Percentiles rank a stretch among this genome's conserved stretches.
Evolutionary conservation across 768 basidiomycete species (phyloP).

Genomic region (Pleurotus citrinopileatus): DNA sequence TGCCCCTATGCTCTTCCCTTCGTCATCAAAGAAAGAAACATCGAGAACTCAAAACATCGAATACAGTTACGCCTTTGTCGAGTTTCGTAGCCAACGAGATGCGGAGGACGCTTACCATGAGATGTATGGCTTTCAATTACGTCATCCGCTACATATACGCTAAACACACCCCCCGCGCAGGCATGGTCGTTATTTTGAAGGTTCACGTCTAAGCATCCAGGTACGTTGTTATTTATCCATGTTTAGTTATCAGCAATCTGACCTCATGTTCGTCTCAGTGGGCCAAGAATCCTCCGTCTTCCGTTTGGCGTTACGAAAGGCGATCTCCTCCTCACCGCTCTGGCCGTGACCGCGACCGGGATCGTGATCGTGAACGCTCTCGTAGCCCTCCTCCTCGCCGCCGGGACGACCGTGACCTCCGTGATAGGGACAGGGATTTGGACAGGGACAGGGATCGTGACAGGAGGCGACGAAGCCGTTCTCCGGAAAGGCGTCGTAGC

Average conservation of each 20-base stretch:
- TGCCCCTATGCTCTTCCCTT: constrained; percentile 22
- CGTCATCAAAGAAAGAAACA: constrained; percentile 29
- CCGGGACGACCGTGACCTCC: constrained; percentile 32
- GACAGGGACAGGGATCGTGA: constrained; percentile 36
- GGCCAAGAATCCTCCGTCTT: constrained; percentile 81
- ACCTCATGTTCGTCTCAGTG: constrained; percentile 44
- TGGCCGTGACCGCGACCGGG: constrained; percentile 30
- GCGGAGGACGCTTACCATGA: constrained; percentile 85
- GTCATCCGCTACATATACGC: neutral
- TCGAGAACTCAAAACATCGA: constrained; percentile 58
- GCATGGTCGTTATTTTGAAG: constrained; percentile 78
- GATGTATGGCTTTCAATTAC: constrained; percentile 51
- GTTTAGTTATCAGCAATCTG: neutral
- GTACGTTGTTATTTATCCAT: constrained; percentile 28
- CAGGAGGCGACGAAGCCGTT: constrained; percentile 47
- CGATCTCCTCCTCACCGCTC: constrained; percentile 39
- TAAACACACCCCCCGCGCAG: constrained; percentile 30
- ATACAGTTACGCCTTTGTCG: constrained; percentile 81
- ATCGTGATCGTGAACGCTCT: constrained; percentile 38
- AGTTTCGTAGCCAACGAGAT: constrained; percentile 74
- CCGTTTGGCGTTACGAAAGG: constrained; percentile 77
- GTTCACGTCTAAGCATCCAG: constrained; percentile 72
- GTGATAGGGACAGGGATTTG: constrained; percentile 33
- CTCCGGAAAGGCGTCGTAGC: constrained; percentile 42
- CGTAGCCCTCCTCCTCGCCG: constrained; percentile 50